Base-by-base conservation (phyloP, 2,329 filamentous ascomycete species). In the Aspergillus ruber region DNA sequence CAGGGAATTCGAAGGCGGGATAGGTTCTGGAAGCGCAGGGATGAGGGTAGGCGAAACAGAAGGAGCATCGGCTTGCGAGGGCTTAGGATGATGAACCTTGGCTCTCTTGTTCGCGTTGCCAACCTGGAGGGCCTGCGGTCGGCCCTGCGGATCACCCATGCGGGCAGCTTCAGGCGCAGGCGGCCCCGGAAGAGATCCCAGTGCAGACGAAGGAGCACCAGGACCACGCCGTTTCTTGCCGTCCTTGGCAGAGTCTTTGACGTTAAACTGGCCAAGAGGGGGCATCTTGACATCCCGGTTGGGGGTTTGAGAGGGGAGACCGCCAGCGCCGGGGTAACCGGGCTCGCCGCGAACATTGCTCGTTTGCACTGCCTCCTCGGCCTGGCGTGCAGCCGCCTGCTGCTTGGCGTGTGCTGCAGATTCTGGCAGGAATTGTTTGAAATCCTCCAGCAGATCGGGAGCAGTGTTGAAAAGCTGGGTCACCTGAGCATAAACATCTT, bases 351-450 rank as follows among this genome's bases (percentile, higher is more conserved):
- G 74, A 47, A 83, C 68, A 59, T 82, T 83, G 60, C 73, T 93
- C 76, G 57, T 78, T 72, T 74, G 85, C 75, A 78, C 80, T 20
- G 80, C 78, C 49, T 90, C 84, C 56, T 90, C 88, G 36, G 81
- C 75, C 47, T 85, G 83, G 60, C 81, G 68, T 53, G 71, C 77
- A 50, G 69, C 76, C 53, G 76, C 77, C 57, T 79, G 77, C 45
- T 80, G 80, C 66, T 79, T 86, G 58, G 77, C 81, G 54, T 84
- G 80, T 15, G 85, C 84, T 27, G 85, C 84, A 39, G 91, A 94
- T 65, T 98, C 93, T 0, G 93, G 93, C 6, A 98, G 77, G 57
- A 98, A 98, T 63, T 98, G 93, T 68, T 98, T 98, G 66, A 98
- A 98, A 63, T 98, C 93, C 68, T 98, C 93, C 2, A 98, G 76